Conservation (phyloP, 2,329 filamentous ascomycete species). For the Ophiocordyceps polyrhachis-furcata region DNA sequence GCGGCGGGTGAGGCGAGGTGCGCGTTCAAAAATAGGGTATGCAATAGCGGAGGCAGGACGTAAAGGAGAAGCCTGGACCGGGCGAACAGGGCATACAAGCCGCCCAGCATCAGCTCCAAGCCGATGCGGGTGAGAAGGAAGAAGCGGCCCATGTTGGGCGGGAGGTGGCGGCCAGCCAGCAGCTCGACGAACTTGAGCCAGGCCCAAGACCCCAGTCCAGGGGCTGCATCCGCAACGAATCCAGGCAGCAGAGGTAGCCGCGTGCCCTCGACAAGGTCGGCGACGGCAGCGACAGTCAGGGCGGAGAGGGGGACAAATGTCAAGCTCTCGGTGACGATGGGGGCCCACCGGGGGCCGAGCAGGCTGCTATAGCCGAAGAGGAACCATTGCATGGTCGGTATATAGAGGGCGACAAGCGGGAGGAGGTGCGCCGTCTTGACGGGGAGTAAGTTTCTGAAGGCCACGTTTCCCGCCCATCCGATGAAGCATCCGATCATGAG, state of each 20-base stretch:
- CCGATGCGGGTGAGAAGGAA: constrained; percentile 52
- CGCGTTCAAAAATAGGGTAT: constrained; percentile 53
- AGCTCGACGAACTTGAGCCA: constrained; percentile 38
- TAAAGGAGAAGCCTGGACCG: constrained; percentile 51
- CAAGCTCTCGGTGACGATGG: constrained; percentile 52
- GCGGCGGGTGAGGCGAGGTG: constrained; percentile 48
- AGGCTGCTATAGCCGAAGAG: constrained; percentile 46
- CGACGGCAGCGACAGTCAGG: constrained; percentile 45
- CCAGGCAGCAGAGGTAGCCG: constrained; percentile 35
- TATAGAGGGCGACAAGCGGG: constrained; percentile 56
- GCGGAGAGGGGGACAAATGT: constrained; percentile 52
- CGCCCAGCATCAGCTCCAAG: constrained; percentile 48
- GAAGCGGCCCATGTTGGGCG: constrained; percentile 37
- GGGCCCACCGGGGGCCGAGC: constrained; percentile 54
- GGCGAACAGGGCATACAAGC: constrained; percentile 43
- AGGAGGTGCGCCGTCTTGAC: constrained; percentile 34
- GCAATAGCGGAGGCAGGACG: constrained; percentile 52
- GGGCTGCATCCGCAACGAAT: constrained; percentile 41
- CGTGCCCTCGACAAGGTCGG: constrained; percentile 43
- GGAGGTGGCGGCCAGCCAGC: constrained; percentile 19
- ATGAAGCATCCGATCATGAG: constrained; percentile 48
- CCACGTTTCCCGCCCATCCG: constrained; percentile 52
- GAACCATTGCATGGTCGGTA: constrained; percentile 54
- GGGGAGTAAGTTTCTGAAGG: constrained; percentile 26
- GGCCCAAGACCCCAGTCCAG: constrained; percentile 47